Evolutionary conservation across 768 basidiomycete genomes (phyloP).

Genomic region (Pisolithus sp.): DNA sequence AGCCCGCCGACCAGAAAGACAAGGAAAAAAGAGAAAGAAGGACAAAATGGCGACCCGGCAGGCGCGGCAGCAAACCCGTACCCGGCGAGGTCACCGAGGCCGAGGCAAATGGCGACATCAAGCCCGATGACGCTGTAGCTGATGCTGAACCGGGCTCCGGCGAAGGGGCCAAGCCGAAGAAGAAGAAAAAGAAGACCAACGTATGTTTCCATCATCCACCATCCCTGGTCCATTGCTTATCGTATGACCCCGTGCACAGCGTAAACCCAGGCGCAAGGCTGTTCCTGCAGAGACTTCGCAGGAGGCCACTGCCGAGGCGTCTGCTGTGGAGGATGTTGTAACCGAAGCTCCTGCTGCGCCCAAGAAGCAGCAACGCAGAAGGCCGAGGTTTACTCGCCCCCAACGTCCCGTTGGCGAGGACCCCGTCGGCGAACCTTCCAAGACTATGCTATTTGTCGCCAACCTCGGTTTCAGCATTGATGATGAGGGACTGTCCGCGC

Average conservation of each 20-base stretch:
- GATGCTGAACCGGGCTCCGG: constrained; percentile 43
- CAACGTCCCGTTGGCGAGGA: constrained; percentile 74
- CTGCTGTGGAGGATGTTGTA: constrained; percentile 32
- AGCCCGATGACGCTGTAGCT: constrained; percentile 45
- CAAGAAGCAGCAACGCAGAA: constrained; percentile 53
- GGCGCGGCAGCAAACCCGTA: constrained; percentile 81
- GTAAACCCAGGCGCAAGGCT: constrained; percentile 45
- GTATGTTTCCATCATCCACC: constrained; percentile 31
- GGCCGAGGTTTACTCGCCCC: constrained; percentile 49
- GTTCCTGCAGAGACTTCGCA: constrained; percentile 25
- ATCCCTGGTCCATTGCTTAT: constrained; percentile 2
- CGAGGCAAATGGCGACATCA: constrained; percentile 74
- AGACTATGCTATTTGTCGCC: constrained; percentile 90
- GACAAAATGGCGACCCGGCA: constrained; percentile 74
- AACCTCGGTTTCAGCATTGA: constrained; percentile 95
- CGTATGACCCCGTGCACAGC: constrained; percentile 32
- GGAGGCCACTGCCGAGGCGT: constrained; percentile 25
- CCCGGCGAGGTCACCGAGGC: constrained; percentile 88
- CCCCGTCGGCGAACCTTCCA: constrained; percentile 82
- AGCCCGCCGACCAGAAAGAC: constrained; percentile 85
- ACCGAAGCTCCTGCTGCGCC: constrained; percentile 27
- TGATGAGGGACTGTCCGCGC: constrained; percentile 67
- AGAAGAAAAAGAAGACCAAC: constrained; percentile 69
- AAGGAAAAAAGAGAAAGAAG: constrained; percentile 69
- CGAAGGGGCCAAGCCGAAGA: constrained; percentile 63